Evolutionary conservation across 108 stramenopile genomes (phyloP).

Genomic region (Nannochloropsis granulata): DNA sequence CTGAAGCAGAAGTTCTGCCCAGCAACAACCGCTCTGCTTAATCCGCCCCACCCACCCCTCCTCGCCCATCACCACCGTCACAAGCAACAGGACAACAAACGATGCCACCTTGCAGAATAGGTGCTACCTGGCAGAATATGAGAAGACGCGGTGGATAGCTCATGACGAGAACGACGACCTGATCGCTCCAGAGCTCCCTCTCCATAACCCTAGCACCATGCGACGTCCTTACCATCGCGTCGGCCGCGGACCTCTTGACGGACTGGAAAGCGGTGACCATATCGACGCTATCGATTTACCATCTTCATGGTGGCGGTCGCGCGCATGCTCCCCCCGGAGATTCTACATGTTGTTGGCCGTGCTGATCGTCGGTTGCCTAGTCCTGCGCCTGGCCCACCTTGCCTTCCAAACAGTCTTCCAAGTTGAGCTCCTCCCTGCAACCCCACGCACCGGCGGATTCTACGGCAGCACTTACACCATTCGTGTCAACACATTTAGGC

Average conservation of each 20-base stretch:
- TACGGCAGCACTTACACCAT: background rate
- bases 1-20: no score
- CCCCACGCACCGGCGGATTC: background rate
- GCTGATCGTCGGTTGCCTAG: background rate
- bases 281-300: background rate
- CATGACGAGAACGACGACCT: no score
- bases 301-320: background rate
- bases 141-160: no score
- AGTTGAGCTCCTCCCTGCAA: background rate
- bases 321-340: background rate
- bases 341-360: background rate
- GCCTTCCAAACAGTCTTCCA: background rate
- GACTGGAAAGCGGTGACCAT: background rate
- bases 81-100: no score
- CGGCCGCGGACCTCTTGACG: background rate
- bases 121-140: no score
- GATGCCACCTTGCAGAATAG: no score
- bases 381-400: background rate
- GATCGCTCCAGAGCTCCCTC: no score
- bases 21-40: no score
- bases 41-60: no score
- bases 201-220: background rate
- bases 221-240: background rate
- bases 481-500: constrained; percentile 30
- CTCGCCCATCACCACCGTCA: no score